phyloP scores from a whole-genome alignment of 495 filamentous ascomycete species.

The Tuber calosporum region DNA sequence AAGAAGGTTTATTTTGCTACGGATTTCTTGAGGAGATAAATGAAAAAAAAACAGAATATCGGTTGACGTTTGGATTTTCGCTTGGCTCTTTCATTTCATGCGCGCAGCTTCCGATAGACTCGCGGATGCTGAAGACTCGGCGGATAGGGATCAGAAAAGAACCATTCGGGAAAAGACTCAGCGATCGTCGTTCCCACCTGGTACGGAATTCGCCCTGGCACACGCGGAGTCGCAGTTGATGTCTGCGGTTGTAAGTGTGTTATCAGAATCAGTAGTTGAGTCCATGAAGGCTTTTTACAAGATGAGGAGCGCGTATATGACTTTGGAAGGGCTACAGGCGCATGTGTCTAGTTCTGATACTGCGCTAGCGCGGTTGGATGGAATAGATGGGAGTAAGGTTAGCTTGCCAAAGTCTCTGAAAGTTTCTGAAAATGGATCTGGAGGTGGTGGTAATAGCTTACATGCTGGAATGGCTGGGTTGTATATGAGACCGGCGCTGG shows the following conservation, averaged over 20 bases:
- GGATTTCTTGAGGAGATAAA: constrained; percentile 5
- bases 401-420: constrained; percentile 23
- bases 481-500: constrained; percentile 14
- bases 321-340: constrained; percentile 62
- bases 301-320: constrained; percentile 78
- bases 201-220: constrained; percentile 75
- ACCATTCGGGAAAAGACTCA: constrained; percentile 54
- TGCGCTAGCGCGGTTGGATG: constrained; percentile 12
- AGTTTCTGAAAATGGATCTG: neutral
- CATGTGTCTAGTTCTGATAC: constrained; percentile 21
- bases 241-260: constrained; percentile 76
- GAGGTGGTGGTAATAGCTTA: neutral
- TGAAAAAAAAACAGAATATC: constrained; percentile 4
- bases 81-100: constrained; percentile 23
- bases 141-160: constrained; percentile 70
- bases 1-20: constrained; percentile 53
- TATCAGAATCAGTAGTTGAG: constrained; percentile 90
- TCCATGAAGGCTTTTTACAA: constrained; percentile 89
- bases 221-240: constrained; percentile 79
- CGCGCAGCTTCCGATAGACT: constrained; percentile 60
- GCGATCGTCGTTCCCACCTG: constrained; percentile 64
- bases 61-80: constrained; percentile 6
- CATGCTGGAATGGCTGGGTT: constrained; percentile 13
- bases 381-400: constrained; percentile 17
- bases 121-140: constrained; percentile 66